These are phyloP conservation scores for Cantharellus anzutake DNA, from an alignment of 768 basidiomycete genomes.

Conservation along the genomic window DNA sequence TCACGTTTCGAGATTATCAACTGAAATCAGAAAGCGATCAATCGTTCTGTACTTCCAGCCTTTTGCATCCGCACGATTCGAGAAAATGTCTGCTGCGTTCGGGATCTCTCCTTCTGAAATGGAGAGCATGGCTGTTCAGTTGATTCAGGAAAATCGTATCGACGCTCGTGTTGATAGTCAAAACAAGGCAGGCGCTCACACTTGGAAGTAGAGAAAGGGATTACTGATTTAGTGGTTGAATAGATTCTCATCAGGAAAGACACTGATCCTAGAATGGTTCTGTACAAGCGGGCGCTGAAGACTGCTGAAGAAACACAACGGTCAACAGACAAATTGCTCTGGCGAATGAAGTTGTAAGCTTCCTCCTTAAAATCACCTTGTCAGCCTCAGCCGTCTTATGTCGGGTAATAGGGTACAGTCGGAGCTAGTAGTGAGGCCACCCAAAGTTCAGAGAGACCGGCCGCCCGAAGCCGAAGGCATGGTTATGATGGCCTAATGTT, in stretches of 20 bases:
- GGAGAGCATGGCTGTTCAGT: constrained; percentile 48
- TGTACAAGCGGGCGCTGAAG: constrained; percentile 60
- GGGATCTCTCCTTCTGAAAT: constrained; percentile 60
- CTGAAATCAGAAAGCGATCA: constrained; percentile 55
- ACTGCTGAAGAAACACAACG: constrained; percentile 51
- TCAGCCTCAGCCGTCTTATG: no score
- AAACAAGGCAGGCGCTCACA: constrained; percentile 43
- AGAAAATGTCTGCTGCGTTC: constrained; percentile 72
- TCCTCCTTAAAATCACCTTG: not conserved
- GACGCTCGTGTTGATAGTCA: constrained; percentile 75
- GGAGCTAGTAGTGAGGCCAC: no score
- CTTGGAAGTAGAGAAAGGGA: not conserved
- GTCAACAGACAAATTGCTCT: constrained; percentile 56
- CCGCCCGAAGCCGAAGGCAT: no score
- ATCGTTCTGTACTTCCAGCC: constrained; percentile 82
- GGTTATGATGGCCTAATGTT: no score
- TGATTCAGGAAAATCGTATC: constrained; percentile 64
- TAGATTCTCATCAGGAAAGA: constrained; percentile 68
- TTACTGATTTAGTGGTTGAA: constrained; percentile 4
- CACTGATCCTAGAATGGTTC: constrained; percentile 54
- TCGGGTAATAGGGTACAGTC: no score
- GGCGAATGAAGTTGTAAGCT: constrained; percentile 65
- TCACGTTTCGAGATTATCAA: constrained; percentile 47
- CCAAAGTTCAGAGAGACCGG: no score
- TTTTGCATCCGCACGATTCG: constrained; percentile 66